Percentiles rank a stretch among this genome's conserved stretches.
Conservation (phyloP, 768 basidiomycete species). For the Termitomyces sp. region DNA sequence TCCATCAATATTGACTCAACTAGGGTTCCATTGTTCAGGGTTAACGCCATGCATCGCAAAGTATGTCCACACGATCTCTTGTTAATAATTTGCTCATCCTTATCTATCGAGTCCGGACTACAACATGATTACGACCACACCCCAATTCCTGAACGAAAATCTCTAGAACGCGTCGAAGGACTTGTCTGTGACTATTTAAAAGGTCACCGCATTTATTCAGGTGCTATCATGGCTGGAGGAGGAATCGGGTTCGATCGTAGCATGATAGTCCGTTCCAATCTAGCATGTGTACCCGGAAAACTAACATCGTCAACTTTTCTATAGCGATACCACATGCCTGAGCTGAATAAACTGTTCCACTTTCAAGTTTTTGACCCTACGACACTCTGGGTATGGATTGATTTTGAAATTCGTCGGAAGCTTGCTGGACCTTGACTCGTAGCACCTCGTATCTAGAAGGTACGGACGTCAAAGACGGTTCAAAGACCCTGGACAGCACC, state of each 20-base stretch:
- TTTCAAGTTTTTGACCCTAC: constrained; percentile 3
- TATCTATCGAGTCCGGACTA: not conserved
- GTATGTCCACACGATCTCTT: not conserved
- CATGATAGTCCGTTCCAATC: constrained; percentile 2
- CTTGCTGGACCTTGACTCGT: too few species aligned
- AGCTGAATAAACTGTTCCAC: constrained; percentile 1
- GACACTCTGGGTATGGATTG: constrained; percentile 1
- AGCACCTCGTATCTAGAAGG: not conserved
- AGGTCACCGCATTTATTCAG: not conserved
- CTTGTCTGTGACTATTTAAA: constrained; percentile 1
- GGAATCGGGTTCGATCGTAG: constrained; percentile 2
- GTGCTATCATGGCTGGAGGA: constrained; percentile 5
- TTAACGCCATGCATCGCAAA: not conserved
- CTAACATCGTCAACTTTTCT: not conserved
- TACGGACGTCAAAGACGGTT: not conserved
- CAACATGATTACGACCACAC: not conserved
- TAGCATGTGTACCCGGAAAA: not conserved
- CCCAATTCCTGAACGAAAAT: not conserved
- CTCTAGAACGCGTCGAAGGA: not conserved
- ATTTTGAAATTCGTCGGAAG: not conserved
- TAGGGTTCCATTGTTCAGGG: not conserved
- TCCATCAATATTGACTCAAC: not conserved
- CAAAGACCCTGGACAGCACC: not conserved
- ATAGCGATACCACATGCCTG: constrained; percentile 1
- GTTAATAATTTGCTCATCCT: not conserved